Conservation (phyloP, 1,139 yeast species). For the Yamadazyma atmosphaerica region DNA sequence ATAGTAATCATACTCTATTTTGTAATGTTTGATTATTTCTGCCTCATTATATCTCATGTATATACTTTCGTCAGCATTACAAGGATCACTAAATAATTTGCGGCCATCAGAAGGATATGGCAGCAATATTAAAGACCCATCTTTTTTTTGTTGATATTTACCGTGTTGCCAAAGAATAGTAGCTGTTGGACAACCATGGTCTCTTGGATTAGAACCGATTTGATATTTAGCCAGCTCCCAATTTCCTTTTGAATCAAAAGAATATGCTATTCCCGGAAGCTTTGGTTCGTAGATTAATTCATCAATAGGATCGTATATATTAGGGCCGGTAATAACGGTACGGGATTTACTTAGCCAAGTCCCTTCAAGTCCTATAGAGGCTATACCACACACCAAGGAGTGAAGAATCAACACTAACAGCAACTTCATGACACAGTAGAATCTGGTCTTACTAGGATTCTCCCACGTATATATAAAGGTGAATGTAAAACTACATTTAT, state of each 20-base stretch:
- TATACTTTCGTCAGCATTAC: conserved; percentile 20
- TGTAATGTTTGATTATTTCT: conserved; percentile 21
- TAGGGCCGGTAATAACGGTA: conserved; percentile 30
- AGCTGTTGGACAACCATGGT: conserved; percentile 30
- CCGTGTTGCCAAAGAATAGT: conserved; percentile 34
- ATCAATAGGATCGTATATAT: conserved; percentile 28
- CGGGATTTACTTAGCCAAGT: conserved; percentile 31
- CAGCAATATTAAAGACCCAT: conserved; percentile 19
- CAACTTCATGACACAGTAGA: too few species aligned
- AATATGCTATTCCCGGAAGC: conserved; percentile 32
- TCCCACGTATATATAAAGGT: background rate
- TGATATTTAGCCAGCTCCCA: conserved; percentile 32
- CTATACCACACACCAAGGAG: conserved; percentile 8
- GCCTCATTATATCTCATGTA: conserved; percentile 25
- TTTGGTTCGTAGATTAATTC: conserved; percentile 30
- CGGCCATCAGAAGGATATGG: conserved; percentile 33
- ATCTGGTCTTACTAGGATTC: too few species aligned
- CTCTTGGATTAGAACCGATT: conserved; percentile 22
- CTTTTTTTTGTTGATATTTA: conserved; percentile 16
- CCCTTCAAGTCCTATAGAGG: conserved; percentile 17
- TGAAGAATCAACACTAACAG: background rate
- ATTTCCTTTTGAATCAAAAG: conserved; percentile 28
- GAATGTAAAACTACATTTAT: too few species aligned
- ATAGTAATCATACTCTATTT: conserved; percentile 22
- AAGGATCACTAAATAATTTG: conserved; percentile 32